Evolutionary conservation across 768 basidiomycete species (phyloP), one percentile per base, ranked within the genome.

Genomic region (Russula virescens): DNA sequence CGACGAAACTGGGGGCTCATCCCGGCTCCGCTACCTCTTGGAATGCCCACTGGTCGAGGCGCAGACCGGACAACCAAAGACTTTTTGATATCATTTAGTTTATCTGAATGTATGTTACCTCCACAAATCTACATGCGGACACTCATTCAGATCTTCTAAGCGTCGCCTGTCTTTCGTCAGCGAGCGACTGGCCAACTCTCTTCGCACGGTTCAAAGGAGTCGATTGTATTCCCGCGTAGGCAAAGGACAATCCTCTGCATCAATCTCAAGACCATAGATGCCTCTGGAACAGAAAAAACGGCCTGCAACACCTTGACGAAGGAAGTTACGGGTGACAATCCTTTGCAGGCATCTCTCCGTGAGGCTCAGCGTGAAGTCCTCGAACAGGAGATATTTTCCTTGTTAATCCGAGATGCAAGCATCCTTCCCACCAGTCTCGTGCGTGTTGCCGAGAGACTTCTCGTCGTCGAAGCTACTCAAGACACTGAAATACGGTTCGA

Each of bases 41-140:
- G 89, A 43, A 81, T 86, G 26, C 76, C 84, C 0, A 84, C 79
- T 0, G 89, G 87, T 16, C 90, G 89, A 73, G 88, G 88, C 28
- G 83, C 86, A 9, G 91, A 92, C 69, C 86, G 83, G 73, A 87
- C 90, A 5, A 83, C 87, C 0, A 91, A 86, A 66, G 91, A 94
- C 68, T 91, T 93, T 68, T 73, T 90, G 50, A 78, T 94, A 59
- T 85, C 88, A 3, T 92, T 85, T 68, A 89, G 90, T 14, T 73
- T 94, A 13, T 90, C 91, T 74, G 87, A 89, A 76, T 88, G 91
- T 93, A 60, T 35, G 88, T 79, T 16, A n/a, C 53, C 31, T 42
- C 23, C 34, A 47, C 18, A 19, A 25, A 9, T 42, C n/a, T n/a
- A 14, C 31, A 52, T 64, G 28, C 60, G 50, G 21, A 53, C 58